Base-by-base conservation (phyloP, 169 alveolate species). In the Toxoplasma gondii region DNA sequence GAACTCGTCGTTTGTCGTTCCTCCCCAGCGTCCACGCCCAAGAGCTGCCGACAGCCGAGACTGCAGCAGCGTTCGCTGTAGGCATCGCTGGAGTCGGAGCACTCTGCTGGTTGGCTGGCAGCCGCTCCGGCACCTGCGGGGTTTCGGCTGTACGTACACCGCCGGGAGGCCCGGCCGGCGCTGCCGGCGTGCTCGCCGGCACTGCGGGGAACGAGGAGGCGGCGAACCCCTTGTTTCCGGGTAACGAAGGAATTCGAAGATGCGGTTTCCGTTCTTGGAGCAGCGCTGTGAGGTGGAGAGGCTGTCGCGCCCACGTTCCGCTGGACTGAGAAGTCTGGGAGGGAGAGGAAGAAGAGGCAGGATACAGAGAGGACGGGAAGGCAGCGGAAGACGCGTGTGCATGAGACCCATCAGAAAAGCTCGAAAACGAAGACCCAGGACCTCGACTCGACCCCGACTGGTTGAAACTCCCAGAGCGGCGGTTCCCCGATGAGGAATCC, bases 11-110 rank as follows among this genome's bases (percentile, higher is more conserved):
- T 38, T 87, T 67, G 94, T 91, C 94, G 87, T 91, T 91, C 67
- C 94, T 49, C 16, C 94, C 94, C 91, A 91, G 54, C 34, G 91
- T 49, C 94, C 94, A 91, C 91, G 74, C 44, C 94, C 94, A 91
- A 58, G 94, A 16, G 94, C 90, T 19, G 78, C 94, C 19, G 90
- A 86, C 88, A 87, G 44, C n/a, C 88, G 38, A n/a, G 93, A 45
- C n/a, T 36, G 83, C 94, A 90, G 90, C 81, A 44, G 87, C 54
- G 91, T 88, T 41, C 80, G 58, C 7, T 24, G 88, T 31, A 87
- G 94, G 16, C 67, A 44, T 74, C 58, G n/a, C 91, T 39, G 31
- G 88, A 88, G n/a, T 58, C 82, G 44, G 94, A n/a, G n/a, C n/a
- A n/a, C n/a, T n/a, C 64, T 70, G 94, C 90, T 91, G 90, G 29